Base-by-base conservation (phyloP, 129 eudicot species). In the Centrapalus pauciflorus region DNA sequence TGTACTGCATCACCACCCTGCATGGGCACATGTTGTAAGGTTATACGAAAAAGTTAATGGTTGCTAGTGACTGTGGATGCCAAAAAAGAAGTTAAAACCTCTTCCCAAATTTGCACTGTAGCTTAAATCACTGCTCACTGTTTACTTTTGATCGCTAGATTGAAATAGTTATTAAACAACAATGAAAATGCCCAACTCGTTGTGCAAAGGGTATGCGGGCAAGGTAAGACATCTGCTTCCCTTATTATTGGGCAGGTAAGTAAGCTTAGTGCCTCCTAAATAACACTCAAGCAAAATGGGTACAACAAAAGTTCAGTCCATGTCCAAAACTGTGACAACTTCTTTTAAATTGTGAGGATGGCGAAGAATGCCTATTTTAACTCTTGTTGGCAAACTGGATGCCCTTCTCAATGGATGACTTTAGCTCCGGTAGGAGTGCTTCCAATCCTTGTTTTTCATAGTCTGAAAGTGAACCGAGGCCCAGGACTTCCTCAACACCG, bases 401-500 rank as follows among this genome's bases (percentile, higher is more conserved):
- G n/a, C 99, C 99, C 88, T 93, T 94, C 68, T 93, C 87, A 13
- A 93, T 93, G 4, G 99, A 89, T 17, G 86, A 70, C 66, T 79
- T 84, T 6, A 94, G 81, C 80, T 94, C 99, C 1, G 93, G 81
- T 50, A 79, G 55, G 33, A 94, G 85, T 9, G 83, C 85, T 70
- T 82, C 94, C 72, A 94, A 72, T 43, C 95, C 96, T 74, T 94
- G 80, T 72, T 94, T 77, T 81, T 94, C 99, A 30, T 21, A 94
- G 73, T 86, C 94, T 4, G 87, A 69, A 24, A 94, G 85, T 5
- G 87, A 58, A 3, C 99, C 97, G 29, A 93, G 63, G 0, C 95
- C 99, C 7, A 85, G 65, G 55, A 93, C 79, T 81, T 94, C 99
- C 43, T 94, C 96, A 10, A 94, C 99, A 19, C 99, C 99, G n/a